A percentile compares a stretch with the other conserved stretches of the same genome.
Conservation (phyloP, 805 yeast genomes). For the Saccharomycopsis javanensis region DNA sequence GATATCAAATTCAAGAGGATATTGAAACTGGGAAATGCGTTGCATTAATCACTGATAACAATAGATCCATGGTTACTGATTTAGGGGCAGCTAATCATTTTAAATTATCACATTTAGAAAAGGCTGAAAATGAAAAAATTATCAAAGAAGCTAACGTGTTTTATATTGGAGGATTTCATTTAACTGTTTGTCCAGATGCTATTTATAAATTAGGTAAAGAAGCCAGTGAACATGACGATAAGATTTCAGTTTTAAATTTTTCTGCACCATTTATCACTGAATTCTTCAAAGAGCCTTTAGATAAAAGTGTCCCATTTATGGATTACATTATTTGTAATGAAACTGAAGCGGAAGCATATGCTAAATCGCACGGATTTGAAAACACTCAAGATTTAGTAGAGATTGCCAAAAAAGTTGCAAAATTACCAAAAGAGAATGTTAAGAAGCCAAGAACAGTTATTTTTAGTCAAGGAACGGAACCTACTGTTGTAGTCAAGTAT, state of each 20-base stretch:
- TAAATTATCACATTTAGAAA: conserved; percentile 77
- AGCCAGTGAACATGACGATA: conserved; percentile 69
- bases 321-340: conserved; percentile 93
- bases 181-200: conserved; percentile 96
- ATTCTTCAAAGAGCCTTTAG: conserved; percentile 89
- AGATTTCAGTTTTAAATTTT: conserved; percentile 73
- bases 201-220: conserved; percentile 83
- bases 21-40: conserved; percentile 96
- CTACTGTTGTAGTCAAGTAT: conserved; percentile 70
- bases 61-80: conserved; percentile 93
- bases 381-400: conserved; percentile 50
- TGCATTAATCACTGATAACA: conserved; percentile 76
- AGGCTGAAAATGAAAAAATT: conserved; percentile 79
- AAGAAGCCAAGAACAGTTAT: conserved; percentile 73
- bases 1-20: conserved; percentile 70
- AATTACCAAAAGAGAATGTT: conserved; percentile 63
- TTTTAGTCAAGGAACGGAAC: conserved; percentile 91
- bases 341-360: conserved; percentile 92
- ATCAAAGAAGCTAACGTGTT: conserved; percentile 74
- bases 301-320: conserved; percentile 70
- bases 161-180: conserved; percentile 98
- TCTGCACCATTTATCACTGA: conserved; percentile 96
- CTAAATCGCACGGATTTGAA: conserved; percentile 65
- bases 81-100: conserved; percentile 97
- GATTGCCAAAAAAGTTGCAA: conserved; percentile 76